These are phyloP conservation scores for Tephrocybe sp. DNA, from an alignment of 768 basidiomycete species.

Conservation along the genomic window DNA sequence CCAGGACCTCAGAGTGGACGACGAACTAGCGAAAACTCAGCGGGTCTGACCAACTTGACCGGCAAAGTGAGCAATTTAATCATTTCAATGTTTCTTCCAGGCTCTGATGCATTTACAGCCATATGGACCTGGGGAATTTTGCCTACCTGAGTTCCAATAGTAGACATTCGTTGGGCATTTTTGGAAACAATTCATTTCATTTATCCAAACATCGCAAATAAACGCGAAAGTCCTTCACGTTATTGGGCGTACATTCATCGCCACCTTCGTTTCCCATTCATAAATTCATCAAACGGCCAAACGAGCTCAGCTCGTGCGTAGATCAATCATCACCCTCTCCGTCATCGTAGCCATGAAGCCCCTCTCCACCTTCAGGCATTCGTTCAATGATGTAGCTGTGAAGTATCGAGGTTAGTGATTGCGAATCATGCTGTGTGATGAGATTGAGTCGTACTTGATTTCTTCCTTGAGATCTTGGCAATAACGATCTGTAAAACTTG, in stretches of 20 bases:
- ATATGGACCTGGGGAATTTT: slow-evolving; percentile 91
- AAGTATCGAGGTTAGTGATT: slow-evolving; percentile 5
- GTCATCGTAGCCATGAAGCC: slow-evolving; percentile 72
- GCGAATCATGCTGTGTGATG: slow-evolving; percentile 6
- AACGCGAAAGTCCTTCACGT: no score
- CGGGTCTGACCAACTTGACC: slow-evolving; percentile 79
- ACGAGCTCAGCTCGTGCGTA: neutral
- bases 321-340: slow-evolving; percentile 78
- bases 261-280: neutral
- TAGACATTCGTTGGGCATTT: neutral
- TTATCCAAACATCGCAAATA: neutral
- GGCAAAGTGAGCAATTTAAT: slow-evolving; percentile 55
- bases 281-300: slow-evolving; percentile 7
- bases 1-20: slow-evolving; percentile 92
- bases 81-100: neutral
- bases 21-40: slow-evolving; percentile 90
- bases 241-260: no score
- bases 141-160: slow-evolving; percentile 78
- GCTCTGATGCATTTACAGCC: slow-evolving; percentile 51
- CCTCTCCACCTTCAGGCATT: slow-evolving; percentile 74
- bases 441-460: slow-evolving; percentile 55
- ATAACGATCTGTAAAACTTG: slow-evolving; percentile 60
- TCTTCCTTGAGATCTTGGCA: slow-evolving; percentile 87
- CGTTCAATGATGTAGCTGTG: slow-evolving; percentile 66
- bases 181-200: neutral